phyloP scores from a whole-genome alignment of 139 green algal genomes.

The Coccomyxa sp. region DNA sequence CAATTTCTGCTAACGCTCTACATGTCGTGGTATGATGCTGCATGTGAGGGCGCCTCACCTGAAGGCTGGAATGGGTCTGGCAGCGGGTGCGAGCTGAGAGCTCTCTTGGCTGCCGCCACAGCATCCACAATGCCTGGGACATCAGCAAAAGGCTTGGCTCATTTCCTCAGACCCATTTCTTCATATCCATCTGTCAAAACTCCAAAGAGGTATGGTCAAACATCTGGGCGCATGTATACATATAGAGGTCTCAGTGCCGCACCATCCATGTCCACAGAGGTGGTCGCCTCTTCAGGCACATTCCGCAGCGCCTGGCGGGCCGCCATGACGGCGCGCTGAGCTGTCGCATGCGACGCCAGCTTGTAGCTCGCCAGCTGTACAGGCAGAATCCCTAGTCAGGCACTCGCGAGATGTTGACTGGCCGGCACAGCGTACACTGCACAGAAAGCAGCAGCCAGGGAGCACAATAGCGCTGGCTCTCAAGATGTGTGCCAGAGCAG shows the following conservation, averaged over 20 bases:
- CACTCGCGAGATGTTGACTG: too few species aligned
- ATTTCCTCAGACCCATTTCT: too few species aligned
- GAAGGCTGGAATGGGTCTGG: not conserved
- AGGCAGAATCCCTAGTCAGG: too few species aligned
- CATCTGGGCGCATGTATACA: not conserved
- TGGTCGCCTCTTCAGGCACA: not conserved
- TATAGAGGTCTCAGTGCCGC: not conserved
- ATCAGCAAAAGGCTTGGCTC: not conserved
- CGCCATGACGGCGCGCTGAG: not conserved
- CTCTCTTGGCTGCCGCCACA: not conserved
- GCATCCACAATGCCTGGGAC: not conserved
- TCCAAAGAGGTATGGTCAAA: not conserved
- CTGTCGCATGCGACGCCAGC: not conserved
- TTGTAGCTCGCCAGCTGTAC: conserved; percentile 1
- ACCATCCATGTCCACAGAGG: not conserved
- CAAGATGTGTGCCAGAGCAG: too few species aligned
- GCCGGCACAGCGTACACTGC: too few species aligned
- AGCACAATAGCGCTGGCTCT: too few species aligned
- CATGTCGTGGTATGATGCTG: too few species aligned
- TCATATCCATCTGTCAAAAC: too few species aligned
- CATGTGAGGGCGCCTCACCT: too few species aligned
- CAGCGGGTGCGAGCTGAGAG: not conserved
- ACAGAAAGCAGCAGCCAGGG: too few species aligned
- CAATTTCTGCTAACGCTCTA: too few species aligned
- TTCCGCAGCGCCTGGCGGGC: not conserved